Percentiles rank a stretch among this genome's conserved stretches.
Conservation (phyloP, 208 protist genomes). For the Acanthamoeba sp. region DNA sequence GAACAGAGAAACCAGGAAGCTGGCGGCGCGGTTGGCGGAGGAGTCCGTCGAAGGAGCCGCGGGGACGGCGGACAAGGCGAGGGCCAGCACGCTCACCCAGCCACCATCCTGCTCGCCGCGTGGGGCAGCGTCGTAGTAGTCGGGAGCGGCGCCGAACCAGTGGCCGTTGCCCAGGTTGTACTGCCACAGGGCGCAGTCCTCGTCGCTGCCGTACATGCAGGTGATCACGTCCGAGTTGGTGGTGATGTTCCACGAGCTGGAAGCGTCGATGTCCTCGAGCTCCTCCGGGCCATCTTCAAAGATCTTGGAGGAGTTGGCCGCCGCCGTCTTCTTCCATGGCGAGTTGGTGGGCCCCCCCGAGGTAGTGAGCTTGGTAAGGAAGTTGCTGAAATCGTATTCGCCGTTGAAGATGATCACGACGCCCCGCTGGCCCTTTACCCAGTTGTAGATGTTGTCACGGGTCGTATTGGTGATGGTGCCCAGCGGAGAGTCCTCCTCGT, state of each 20-base stretch:
- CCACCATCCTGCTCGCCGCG: not conserved
- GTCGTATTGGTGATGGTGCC: not conserved
- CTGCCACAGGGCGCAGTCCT: not conserved
- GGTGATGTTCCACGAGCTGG: not conserved
- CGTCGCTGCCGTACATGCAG: not conserved
- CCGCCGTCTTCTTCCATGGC: not conserved
- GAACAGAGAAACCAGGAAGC: too few species aligned
- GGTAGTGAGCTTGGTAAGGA: not conserved
- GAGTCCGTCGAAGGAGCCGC: too few species aligned
- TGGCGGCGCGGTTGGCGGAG: too few species aligned
- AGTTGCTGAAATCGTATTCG: not conserved
- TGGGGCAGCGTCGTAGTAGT: not conserved
- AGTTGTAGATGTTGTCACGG: not conserved
- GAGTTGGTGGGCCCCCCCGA: not conserved
- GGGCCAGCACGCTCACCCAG: not conserved
- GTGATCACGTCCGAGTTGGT: not conserved
- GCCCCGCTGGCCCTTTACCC: not conserved
- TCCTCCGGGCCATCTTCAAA: not conserved
- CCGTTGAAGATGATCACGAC: slow-evolving; percentile 9
- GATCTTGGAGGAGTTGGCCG: not conserved
- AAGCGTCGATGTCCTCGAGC: not conserved
- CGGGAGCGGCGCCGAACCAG: not conserved
- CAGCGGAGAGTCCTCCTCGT: not conserved
- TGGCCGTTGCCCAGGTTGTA: not conserved
- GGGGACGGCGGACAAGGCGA: not conserved